Conservation (phyloP, 169 alveolate species). For the Cryptosporidium tyzzeri region DNA sequence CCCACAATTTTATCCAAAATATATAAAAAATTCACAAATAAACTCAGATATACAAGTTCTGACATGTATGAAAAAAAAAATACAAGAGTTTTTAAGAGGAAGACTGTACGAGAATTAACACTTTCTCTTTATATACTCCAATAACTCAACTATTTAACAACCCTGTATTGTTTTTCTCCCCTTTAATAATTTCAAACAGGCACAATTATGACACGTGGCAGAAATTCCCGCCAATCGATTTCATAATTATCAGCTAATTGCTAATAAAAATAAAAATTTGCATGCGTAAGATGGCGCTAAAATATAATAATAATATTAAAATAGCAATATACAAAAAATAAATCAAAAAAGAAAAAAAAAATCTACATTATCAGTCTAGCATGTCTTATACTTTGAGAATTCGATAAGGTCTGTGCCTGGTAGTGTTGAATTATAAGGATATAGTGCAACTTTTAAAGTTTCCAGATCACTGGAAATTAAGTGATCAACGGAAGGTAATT, state of each 20-base stretch:
- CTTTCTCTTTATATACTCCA: neutral
- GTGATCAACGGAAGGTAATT: constrained; percentile 37
- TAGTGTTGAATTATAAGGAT: constrained; percentile 35
- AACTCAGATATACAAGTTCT: neutral
- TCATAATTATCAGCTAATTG: neutral
- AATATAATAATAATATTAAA: neutral
- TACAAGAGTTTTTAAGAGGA: neutral
- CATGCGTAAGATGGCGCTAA: constrained; percentile 7
- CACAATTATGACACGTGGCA: neutral
- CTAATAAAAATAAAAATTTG: neutral
- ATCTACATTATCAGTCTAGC: neutral
- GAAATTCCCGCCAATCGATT: neutral
- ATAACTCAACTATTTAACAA: neutral
- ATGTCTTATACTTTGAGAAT: constrained; percentile 29
- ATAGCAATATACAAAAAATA: neutral
- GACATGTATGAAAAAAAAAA: neutral
- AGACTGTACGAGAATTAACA: neutral
- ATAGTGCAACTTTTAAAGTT: constrained; percentile 28
- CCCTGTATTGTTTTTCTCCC: neutral
- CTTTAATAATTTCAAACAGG: neutral
- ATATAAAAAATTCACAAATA: too few relatives aligned
- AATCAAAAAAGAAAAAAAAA: neutral
- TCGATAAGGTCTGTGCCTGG: constrained; percentile 48
- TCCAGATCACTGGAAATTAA: neutral
- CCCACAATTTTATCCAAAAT: neutral